Conservation (phyloP, 495 filamentous ascomycete genomes). For the Barbatosphaeria neglecta region DNA sequence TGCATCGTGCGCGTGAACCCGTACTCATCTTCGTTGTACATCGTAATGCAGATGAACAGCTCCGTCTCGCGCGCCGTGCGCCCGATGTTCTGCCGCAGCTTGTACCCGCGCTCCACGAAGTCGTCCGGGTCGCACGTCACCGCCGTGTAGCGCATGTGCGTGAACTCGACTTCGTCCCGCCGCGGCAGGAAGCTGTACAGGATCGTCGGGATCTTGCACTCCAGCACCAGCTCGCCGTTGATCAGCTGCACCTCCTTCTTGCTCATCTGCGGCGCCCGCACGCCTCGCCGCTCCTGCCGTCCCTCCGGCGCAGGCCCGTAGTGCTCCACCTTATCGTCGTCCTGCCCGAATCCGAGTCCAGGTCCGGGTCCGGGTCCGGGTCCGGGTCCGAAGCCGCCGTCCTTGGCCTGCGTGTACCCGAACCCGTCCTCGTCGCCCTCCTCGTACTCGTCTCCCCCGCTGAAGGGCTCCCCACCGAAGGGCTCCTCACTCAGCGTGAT, state of each 20-base stretch:
- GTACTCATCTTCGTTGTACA: constrained; percentile 99
- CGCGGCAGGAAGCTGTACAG: constrained; percentile 88
- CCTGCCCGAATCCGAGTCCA: constrained; percentile 53
- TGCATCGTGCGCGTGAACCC: constrained; percentile 97
- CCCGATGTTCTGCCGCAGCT: constrained; percentile 89
- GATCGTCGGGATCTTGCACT: constrained; percentile 98
- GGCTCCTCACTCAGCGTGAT: constrained; percentile 17
- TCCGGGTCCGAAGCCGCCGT: no score
- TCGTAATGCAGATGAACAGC: constrained; percentile 93
- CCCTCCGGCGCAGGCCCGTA: constrained; percentile 83
- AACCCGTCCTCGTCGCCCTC: neutral
- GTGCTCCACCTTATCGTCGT: constrained; percentile 49
- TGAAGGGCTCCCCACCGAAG: neutral
- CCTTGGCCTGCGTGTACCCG: neutral
- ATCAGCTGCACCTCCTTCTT: constrained; percentile 92
- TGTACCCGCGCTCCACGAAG: constrained; percentile 78
- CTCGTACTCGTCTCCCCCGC: neutral
- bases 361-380: constrained; percentile 23
- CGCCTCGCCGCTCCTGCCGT: constrained; percentile 71
- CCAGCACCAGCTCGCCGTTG: constrained; percentile 93
- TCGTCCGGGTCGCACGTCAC: constrained; percentile 98
- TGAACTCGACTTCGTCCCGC: constrained; percentile 90
- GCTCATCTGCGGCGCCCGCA: constrained; percentile 75
- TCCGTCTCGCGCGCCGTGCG: constrained; percentile 86
- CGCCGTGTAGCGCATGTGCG: constrained; percentile 99